These are phyloP conservation scores for Saccharomyces uvarum DNA, from an alignment of 1,139 yeast genomes.

Conservation along the genomic window DNA sequence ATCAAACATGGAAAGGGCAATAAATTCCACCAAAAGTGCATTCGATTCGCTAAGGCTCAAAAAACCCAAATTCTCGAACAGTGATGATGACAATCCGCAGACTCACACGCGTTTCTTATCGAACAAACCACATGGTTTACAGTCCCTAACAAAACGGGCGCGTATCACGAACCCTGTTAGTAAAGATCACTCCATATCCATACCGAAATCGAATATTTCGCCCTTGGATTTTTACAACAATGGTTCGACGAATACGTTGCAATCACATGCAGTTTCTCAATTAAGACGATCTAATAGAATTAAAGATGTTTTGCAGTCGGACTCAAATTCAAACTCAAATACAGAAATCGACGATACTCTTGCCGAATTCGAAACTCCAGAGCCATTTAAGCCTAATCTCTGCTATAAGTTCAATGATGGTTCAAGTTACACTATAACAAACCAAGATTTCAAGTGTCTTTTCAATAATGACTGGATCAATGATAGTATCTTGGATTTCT, in stretches of 20 bases:
- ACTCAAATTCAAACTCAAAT: neutral
- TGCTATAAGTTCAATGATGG: conserved; percentile 44
- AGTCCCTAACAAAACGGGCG: neutral
- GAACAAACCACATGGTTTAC: neutral
- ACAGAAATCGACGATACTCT: conserved; percentile 45
- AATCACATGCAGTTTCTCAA: conserved; percentile 6
- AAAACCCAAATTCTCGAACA: neutral
- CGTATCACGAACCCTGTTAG: neutral
- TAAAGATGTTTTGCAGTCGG: conserved; percentile 2
- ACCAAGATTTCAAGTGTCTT: conserved; percentile 59
- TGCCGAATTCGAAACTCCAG: conserved; percentile 46
- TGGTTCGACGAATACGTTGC: neutral
- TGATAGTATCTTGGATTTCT: conserved; percentile 66
- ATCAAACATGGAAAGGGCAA: neutral
- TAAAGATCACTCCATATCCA: neutral
- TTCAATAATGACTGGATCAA: conserved; percentile 71
- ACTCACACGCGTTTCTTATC: neutral
- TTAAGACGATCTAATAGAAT: conserved; percentile 6
- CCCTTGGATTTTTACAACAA: neutral
- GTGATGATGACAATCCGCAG: neutral
- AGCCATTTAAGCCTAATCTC: conserved; percentile 49
- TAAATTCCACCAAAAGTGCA: neutral
- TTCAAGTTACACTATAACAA: conserved; percentile 43
- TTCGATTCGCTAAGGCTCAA: neutral
- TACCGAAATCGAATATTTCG: neutral